Base-by-base conservation (phyloP, 1,139 yeast species). In the Martiniozyma asiatica region DNA sequence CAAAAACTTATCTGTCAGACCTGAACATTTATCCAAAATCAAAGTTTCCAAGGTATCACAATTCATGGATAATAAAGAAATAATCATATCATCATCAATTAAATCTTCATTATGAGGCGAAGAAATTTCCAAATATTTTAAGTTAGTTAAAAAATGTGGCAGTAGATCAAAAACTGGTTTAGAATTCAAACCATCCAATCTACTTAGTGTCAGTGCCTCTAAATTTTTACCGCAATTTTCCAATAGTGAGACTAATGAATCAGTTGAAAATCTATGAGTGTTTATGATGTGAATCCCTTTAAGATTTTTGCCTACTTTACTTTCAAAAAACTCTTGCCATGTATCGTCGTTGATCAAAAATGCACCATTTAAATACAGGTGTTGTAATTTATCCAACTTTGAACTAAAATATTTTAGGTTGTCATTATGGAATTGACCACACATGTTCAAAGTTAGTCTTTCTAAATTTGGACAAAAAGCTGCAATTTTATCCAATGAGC, bases 391-490 rank as follows among this genome's bases (percentile, higher is more conserved):
- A 1, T 58, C 56, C 28, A 87, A 58, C 37, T 82, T 75, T 9
- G 70, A 56, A 8, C 71, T 65, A 39, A 67, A 71, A 47, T 81
- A 78, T 14, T 60, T 50, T 36, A 89, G 51, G 35, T 81, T 78
- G 41, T 77, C 85, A 50, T 81, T 81, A 43, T 78, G 85, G 23
- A 89, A 57, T 44, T 81, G 92, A 3, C 98, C 98, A 58, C 97
- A 89, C 96, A 85, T 87, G 37, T 73, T 73, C 28, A 89, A 58
- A 0, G 78, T 77, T 24, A 89, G 54, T 2, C 63, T 56, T 41
- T 69, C 74, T 4, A 89, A 40, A 23, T 75, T 62, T 0, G 96
- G 95, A 42, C 96, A 81, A 49, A 58, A 79, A 0, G 94, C 64
- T 0, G 87, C 87, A 25, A 89, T 72, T 41, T 73, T 65, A 42